Evolutionary conservation across 1,139 yeast species (phyloP).

Genomic region (Kodamaea suecica): DNA sequence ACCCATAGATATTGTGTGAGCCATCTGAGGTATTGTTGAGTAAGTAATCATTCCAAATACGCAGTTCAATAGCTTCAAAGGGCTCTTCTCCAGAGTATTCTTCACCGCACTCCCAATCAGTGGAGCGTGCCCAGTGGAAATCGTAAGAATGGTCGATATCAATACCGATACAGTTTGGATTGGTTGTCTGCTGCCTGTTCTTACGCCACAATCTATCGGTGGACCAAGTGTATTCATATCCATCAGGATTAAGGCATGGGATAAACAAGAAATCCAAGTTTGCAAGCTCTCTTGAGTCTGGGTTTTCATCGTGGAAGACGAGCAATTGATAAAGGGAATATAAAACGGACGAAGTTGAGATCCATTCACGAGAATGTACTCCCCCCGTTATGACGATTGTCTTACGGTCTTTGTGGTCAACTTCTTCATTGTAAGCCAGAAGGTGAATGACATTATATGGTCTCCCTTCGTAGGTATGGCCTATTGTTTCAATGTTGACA

Average conservation of each 20-base stretch:
- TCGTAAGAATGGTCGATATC: conserved; percentile 86
- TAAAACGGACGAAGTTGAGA: conserved; percentile 67
- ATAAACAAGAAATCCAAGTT: conserved; percentile 67
- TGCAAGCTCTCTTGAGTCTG: conserved; percentile 29
- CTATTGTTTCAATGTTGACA: conserved; percentile 61
- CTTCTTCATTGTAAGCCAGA: conserved; percentile 41
- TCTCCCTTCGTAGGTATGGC: conserved; percentile 72
- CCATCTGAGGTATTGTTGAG: conserved; percentile 51
- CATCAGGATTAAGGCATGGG: conserved; percentile 89
- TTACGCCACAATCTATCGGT: conserved; percentile 84
- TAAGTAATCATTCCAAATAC: conserved; percentile 60
- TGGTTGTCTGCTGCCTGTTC: conserved; percentile 72
- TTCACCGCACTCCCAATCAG: conserved; percentile 75
- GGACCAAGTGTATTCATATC: conserved; percentile 81
- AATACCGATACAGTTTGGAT: conserved; percentile 71
- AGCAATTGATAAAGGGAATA: conserved; percentile 58
- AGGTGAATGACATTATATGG: conserved; percentile 66
- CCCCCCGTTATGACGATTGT: conserved; percentile 83
- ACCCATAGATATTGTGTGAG: conserved; percentile 63
- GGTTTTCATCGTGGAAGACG: conserved; percentile 44
- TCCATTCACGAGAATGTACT: conserved; percentile 90
- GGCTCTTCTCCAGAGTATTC: conserved; percentile 77
- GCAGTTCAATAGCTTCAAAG: conserved; percentile 74
- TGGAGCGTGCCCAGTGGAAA: conserved; percentile 65
- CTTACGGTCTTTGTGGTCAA: conserved; percentile 49